These are phyloP conservation scores for Trichosanthes cucumerina DNA, from an alignment of 306 rosid genomes.

Conservation along the genomic window DNA sequence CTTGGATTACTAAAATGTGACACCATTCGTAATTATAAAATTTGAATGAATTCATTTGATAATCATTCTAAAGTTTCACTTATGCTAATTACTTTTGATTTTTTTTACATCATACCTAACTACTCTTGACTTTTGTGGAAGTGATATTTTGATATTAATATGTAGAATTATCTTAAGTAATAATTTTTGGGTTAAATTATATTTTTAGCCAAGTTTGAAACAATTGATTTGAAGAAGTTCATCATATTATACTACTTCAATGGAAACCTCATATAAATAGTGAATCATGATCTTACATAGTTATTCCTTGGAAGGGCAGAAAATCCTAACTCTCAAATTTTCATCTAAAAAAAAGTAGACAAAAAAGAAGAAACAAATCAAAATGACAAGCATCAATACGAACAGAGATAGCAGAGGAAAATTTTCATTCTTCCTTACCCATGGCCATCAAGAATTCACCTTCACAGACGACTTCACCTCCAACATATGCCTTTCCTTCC, in stretches of 20 bases:
- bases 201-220: background rate
- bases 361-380: background rate
- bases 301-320: background rate
- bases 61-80: background rate
- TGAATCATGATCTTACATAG: background rate
- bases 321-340: slow-evolving; percentile 3
- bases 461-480: slow-evolving; percentile 86
- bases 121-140: background rate
- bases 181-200: background rate
- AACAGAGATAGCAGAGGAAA: background rate
- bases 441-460: slow-evolving; percentile 82
- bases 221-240: background rate
- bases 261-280: background rate
- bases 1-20: background rate
- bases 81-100: background rate
- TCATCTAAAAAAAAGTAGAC: background rate
- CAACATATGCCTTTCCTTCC: slow-evolving; percentile 92
- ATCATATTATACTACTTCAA: background rate
- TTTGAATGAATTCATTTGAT: background rate
- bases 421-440: slow-evolving; percentile 27
- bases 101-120: background rate
- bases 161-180: background rate
- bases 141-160: background rate
- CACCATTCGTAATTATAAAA: background rate
- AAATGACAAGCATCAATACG: background rate